phyloP scores from a whole-genome alignment of 2,329 filamentous ascomycete genomes.

The Stachybotrys elegans region DNA sequence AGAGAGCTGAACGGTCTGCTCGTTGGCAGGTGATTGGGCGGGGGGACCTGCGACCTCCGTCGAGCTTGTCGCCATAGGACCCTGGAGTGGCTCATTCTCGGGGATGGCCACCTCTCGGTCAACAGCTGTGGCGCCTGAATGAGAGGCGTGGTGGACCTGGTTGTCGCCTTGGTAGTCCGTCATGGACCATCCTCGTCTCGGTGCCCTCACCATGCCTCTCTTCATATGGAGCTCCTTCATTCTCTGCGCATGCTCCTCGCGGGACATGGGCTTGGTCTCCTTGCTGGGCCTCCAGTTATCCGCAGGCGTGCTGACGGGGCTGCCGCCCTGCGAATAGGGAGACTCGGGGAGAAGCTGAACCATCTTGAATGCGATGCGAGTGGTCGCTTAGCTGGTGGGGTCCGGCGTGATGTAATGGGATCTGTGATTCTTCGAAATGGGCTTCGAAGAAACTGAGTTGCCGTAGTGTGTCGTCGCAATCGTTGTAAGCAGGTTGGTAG shows the following conservation, averaged over 20 bases:
- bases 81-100: conserved; percentile 22
- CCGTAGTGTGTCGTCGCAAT: too few relatives aligned
- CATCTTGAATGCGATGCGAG: conserved; percentile 16
- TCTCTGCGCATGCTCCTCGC: conserved; percentile 36
- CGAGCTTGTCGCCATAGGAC: conserved; percentile 6
- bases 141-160: conserved; percentile 13
- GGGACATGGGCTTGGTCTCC: conserved; percentile 23
- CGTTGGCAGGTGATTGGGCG: conserved; percentile 10
- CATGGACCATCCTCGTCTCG: conserved; percentile 42
- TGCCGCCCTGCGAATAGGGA: conserved; percentile 19
- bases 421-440: too few relatives aligned
- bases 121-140: conserved; percentile 16
- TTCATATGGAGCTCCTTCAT: conserved; percentile 32
- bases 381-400: too few relatives aligned
- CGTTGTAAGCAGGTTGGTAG: too few relatives aligned
- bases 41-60: not conserved
- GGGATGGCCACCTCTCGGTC: conserved; percentile 26
- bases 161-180: conserved; percentile 35
- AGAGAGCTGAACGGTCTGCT: conserved; percentile 18
- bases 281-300: conserved; percentile 13
- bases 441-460: too few relatives aligned
- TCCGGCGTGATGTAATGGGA: too few relatives aligned
- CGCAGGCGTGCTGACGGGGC: conserved; percentile 15
- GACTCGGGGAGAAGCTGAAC: conserved; percentile 25
- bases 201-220: conserved; percentile 30